Percentiles rank a stretch among this genome's conserved stretches.
phyloP scores from a whole-genome alignment of 768 basidiomycete species.

The Sporobolomyces roseus region DNA sequence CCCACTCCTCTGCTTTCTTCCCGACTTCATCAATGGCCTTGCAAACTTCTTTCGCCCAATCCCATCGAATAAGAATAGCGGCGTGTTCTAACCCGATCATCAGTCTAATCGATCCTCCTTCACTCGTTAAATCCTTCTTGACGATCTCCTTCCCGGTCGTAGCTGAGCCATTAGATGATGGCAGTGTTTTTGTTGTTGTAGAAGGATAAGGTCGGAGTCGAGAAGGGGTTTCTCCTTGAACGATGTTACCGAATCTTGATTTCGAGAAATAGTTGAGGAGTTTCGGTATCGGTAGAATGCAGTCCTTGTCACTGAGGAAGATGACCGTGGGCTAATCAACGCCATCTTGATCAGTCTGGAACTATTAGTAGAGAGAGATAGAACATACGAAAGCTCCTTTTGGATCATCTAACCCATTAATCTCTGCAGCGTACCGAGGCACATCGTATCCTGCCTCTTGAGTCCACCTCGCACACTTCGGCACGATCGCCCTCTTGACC shows the following conservation, averaged over 20 bases:
- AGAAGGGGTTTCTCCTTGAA: conserved; percentile 6
- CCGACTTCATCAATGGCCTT: conserved; percentile 23
- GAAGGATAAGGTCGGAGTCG: conserved; percentile 1
- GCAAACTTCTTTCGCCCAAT: conserved; percentile 12
- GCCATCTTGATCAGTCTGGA: not conserved
- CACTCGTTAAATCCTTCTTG: not conserved
- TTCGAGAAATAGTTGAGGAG: conserved; percentile 7
- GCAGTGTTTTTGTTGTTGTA: not conserved
- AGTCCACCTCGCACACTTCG: conserved; percentile 1
- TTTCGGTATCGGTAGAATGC: conserved; percentile 31
- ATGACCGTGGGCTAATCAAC: conserved; percentile 24
- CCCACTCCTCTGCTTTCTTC: conserved; percentile 6
- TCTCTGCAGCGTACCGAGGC: conserved; percentile 27
- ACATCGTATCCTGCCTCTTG: conserved; percentile 24
- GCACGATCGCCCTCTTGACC: conserved; percentile 17
- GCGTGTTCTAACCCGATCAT: conserved; percentile 31
- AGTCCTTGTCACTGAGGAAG: conserved; percentile 26
- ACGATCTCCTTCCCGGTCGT: conserved; percentile 3
- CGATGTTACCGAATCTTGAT: conserved; percentile 6
- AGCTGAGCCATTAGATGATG: not conserved
- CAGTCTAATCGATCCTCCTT: conserved; percentile 14
- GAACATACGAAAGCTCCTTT: conserved; percentile 29
- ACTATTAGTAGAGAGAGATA: not conserved
- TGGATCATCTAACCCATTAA: conserved; percentile 5
- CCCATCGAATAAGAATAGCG: not conserved